These are phyloP conservation scores for Kregervanrija fluxuum DNA, from an alignment of 805 yeast genomes.

Conservation along the genomic window DNA sequence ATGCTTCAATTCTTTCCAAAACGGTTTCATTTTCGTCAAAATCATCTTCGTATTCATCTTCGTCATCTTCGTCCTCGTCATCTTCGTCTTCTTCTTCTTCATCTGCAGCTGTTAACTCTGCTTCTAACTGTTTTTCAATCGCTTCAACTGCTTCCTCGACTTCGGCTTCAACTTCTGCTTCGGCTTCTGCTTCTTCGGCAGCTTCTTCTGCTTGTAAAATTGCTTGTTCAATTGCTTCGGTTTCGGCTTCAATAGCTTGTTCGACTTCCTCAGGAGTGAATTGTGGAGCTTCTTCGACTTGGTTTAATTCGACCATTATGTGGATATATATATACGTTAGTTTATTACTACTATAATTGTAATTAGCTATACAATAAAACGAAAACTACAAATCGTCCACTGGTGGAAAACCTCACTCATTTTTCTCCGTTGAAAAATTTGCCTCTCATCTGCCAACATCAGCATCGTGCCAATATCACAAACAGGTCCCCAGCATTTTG, in stretches of 20 bases:
- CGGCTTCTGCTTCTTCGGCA: constrained; percentile 13
- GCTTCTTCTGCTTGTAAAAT: constrained; percentile 17
- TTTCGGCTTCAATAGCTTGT: constrained; percentile 6
- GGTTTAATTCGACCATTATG: constrained; percentile 68
- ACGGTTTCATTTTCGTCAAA: constrained; percentile 81
- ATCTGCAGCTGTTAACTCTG: constrained; percentile 25
- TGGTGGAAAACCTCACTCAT: too few relatives aligned
- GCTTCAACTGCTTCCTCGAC: constrained; percentile 27
- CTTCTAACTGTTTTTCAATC: constrained; percentile 21
- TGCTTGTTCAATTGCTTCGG: constrained; percentile 8
- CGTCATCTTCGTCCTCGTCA: constrained; percentile 31
- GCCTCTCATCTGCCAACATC: too few relatives aligned
- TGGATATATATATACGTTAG: too few relatives aligned
- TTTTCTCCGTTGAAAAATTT: too few relatives aligned
- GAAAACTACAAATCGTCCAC: too few relatives aligned
- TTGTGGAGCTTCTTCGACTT: constrained; percentile 47
- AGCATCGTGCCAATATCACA: too few relatives aligned
- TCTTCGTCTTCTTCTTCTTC: constrained; percentile 29
- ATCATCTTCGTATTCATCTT: constrained; percentile 64
- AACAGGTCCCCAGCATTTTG: constrained; percentile 82
- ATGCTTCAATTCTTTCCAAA: constrained; percentile 80
- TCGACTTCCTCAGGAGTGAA: constrained; percentile 10
- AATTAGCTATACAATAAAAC: too few relatives aligned
- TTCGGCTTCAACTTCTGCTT: constrained; percentile 29
- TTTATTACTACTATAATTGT: too few relatives aligned